Percentiles rank a stretch among this genome's conserved stretches.
These are phyloP conservation scores for Sporobolomyces phaffii DNA, from an alignment of 768 basidiomycete species.

Conservation along the genomic window DNA sequence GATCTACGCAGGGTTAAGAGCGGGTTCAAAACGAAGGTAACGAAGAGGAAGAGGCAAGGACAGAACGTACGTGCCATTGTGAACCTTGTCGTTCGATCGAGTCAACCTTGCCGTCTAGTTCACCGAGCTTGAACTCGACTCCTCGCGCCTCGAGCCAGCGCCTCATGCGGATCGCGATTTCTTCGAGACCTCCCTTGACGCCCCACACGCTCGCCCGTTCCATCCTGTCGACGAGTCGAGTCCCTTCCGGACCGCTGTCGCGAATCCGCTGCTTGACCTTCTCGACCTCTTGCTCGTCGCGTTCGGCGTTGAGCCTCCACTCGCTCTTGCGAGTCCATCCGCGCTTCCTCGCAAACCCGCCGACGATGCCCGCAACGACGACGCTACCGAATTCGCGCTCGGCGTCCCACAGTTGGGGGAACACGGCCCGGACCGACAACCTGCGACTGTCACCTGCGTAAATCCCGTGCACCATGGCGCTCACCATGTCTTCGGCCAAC, in stretches of 20 bases:
- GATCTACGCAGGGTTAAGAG: no score
- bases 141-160: constrained; percentile 53
- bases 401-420: constrained; percentile 65
- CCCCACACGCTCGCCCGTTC: constrained; percentile 67
- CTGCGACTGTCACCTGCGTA: constrained; percentile 77
- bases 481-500: constrained; percentile 69
- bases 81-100: constrained; percentile 1
- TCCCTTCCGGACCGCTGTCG: not conserved
- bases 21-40: no score
- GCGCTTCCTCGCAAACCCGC: not conserved
- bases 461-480: constrained; percentile 81
- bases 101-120: constrained; percentile 17
- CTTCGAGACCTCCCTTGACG: constrained; percentile 67
- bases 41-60: no score
- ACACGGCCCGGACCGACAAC: constrained; percentile 69
- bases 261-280: constrained; percentile 8
- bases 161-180: constrained; percentile 59
- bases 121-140: constrained; percentile 54
- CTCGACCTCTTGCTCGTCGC: constrained; percentile 35
- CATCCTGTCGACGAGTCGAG: constrained; percentile 29
- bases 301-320: constrained; percentile 20
- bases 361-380: constrained; percentile 51
- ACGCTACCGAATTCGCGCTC: constrained; percentile 67
- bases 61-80: constrained; percentile 20
- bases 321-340: constrained; percentile 23